phyloP scores from a whole-genome alignment of 169 alveolate genomes.

The Amoebophrya sp. region DNA sequence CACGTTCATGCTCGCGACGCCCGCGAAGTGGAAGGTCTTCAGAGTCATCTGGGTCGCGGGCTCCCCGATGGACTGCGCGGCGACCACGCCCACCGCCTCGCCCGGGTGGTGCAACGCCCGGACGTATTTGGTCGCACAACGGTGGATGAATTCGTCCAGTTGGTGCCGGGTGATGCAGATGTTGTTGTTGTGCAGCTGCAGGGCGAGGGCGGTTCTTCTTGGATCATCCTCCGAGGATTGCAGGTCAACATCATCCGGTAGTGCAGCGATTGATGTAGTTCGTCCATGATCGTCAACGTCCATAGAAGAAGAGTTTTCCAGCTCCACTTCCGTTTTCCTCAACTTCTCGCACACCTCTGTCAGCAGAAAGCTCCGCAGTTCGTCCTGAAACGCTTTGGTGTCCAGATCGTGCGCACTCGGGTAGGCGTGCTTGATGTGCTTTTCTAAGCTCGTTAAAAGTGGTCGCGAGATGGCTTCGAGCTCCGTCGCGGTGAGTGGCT shows the following conservation, averaged over 20 bases:
- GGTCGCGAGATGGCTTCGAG: neutral
- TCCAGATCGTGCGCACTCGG: neutral
- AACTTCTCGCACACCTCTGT: neutral
- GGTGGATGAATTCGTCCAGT: conserved; percentile 45
- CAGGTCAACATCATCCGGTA: neutral
- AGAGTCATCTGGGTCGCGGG: conserved; percentile 99
- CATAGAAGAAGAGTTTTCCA: too few relatives aligned
- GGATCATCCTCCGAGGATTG: too few relatives aligned
- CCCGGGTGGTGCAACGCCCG: conserved; percentile 92
- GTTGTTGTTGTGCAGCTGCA: neutral
- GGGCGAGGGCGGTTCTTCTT: neutral
- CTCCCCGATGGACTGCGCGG: conserved; percentile 98
- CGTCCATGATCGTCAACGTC: too few relatives aligned
- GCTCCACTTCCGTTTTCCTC: neutral
- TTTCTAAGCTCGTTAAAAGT: neutral
- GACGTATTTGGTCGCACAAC: conserved; percentile 80
- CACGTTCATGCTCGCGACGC: conserved; percentile 83
- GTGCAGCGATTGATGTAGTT: neutral
- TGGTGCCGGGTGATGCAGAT: conserved; percentile 38
- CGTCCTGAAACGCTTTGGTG: neutral
- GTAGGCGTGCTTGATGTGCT: neutral
- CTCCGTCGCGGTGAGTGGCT: neutral
- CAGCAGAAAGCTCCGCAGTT: neutral
- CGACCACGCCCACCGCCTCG: conserved; percentile 99
- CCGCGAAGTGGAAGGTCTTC: conserved; percentile 97